Percentiles rank a stretch among this genome's conserved stretches.
phyloP scores from a whole-genome alignment of 768 basidiomycete species.

The Leccinum uliginosum region DNA sequence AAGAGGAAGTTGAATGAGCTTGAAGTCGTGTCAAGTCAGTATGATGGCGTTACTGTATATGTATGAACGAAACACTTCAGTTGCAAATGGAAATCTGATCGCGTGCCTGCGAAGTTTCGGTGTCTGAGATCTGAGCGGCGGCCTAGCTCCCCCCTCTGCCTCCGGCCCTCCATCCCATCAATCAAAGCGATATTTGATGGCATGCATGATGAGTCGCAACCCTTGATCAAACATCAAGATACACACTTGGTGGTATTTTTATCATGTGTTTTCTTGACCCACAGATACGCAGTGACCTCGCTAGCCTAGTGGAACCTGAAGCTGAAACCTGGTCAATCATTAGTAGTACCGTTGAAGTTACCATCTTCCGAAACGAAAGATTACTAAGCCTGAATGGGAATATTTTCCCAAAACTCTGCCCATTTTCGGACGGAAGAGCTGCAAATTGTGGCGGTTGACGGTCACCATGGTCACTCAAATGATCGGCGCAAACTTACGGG shows the following conservation, averaged over 20 bases:
- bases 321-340: no score
- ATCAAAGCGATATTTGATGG: conserved; percentile 2
- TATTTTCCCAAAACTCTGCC: background rate
- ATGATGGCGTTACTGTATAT: conserved; percentile 3
- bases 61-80: background rate
- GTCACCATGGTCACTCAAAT: background rate
- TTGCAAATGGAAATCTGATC: background rate
- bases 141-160: background rate
- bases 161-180: conserved; percentile 5
- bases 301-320: background rate
- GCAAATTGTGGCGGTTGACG: background rate
- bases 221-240: background rate
- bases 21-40: background rate
- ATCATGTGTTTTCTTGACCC: background rate
- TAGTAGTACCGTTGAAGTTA: no score
- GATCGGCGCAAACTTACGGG: background rate
- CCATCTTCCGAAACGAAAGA: no score
- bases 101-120: background rate
- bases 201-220: background rate
- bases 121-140: no score
- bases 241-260: background rate
- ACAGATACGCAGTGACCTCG: background rate
- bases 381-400: background rate
- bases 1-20: background rate
- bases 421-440: background rate